Base-by-base conservation (phyloP, 345 rosid species). In the Arabis alpina region DNA sequence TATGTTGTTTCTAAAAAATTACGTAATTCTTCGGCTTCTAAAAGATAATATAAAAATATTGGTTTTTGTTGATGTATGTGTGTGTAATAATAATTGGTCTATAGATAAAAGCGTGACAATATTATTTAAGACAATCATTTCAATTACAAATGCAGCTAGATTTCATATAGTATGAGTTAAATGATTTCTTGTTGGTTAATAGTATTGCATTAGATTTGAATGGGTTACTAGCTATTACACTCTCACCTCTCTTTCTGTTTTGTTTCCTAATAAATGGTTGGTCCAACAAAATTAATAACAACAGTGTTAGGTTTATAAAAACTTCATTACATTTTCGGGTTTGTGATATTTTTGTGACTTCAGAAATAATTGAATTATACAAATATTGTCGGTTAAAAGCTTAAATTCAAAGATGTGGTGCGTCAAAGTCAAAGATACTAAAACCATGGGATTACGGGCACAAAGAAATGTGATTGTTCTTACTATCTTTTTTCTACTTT, bases 341-440 rank as follows among this genome's bases (percentile, higher is more conserved):
- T 41, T 40, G 19, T 60, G 6, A 59, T 41, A 32, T 24, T 55
- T 10, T 37, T 57, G 30, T 10, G 48, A 41, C 30, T 57, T 56
- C 1, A 23, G 1, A 23, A n/a, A 52, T 15, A 24, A 36, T 36
- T 3, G 16, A 58, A 40, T 51, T n/a, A 14, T 15, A 23, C 4
- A 6, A 19, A 48, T 10, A 27, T 2, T 55, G 78, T 74, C 78
- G 69, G 78, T 74, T 41, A 67, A 74, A 74, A 67, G 57, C 14
- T 1, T 44, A 34, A 42, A 1, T 49, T 66, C 25, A 59, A 74
- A 74, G 39, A 66, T 4, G 72, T 9, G 60, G 60, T 73, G 71
- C 54, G 47, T 52, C 56, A 43, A 74, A 67, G 77, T 73, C 77
- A 58, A 60, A 67, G 73, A 74, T 74, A 74, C 68, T 12, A 60